A percentile compares a stretch with the other conserved stretches of the same genome.
These are phyloP conservation scores for Penicillium hordei DNA, from an alignment of 2,329 filamentous ascomycete species.

Conservation along the genomic window DNA sequence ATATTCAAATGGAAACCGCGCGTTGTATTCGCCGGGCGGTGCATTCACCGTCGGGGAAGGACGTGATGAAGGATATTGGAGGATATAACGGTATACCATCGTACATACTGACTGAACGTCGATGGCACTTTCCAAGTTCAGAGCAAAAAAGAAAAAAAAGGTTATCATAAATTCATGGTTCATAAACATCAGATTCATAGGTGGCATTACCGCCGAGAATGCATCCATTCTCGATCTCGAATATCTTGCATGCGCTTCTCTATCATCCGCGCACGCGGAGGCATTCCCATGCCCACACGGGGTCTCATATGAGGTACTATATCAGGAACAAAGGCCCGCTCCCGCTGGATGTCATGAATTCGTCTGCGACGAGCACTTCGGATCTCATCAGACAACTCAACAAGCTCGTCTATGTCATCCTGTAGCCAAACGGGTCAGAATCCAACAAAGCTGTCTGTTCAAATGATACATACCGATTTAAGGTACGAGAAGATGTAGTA, in stretches of 20 bases:
- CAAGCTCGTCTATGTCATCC: slow-evolving; percentile 84
- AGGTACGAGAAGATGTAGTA: slow-evolving; percentile 94
- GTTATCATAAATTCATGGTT: not conserved
- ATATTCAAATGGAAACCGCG: not conserved
- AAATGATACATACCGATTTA: slow-evolving; percentile 67
- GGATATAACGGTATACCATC: too few species aligned
- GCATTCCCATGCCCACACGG: slow-evolving; percentile 20
- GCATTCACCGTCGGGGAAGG: not conserved
- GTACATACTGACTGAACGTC: not conserved
- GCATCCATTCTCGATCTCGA: slow-evolving; percentile 29
- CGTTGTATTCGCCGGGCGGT: too few species aligned
- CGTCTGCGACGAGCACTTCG: slow-evolving; percentile 62
- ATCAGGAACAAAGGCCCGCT: slow-evolving; percentile 32
- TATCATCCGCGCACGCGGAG: slow-evolving; percentile 21
- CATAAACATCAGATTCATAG: not conserved
- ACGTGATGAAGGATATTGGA: not conserved
- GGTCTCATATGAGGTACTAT: not conserved
- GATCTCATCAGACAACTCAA: slow-evolving; percentile 80
- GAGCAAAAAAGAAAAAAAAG: not conserved
- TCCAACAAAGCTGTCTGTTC: not conserved
- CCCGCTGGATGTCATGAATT: slow-evolving; percentile 59
- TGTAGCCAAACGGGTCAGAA: slow-evolving; percentile 40
- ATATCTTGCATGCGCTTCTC: slow-evolving; percentile 27
- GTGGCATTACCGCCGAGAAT: slow-evolving; percentile 19
- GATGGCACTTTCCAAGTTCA: not conserved